Base-by-base conservation (phyloP, 2,329 filamentous ascomycete species). In the Cadophora luteo-olivacea region DNA sequence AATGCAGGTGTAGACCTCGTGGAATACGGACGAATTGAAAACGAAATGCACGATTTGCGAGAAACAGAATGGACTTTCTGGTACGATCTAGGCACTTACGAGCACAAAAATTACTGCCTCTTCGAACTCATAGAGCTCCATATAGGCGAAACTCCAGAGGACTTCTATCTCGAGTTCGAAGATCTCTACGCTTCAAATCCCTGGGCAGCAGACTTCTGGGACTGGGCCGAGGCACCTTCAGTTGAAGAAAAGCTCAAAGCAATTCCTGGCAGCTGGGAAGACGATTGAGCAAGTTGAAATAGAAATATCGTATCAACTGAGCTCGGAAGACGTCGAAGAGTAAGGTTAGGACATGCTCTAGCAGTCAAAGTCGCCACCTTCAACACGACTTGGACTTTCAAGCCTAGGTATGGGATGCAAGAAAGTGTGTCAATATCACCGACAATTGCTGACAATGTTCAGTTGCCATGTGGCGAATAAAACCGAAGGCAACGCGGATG, bases 21-120 rank as follows among this genome's bases (percentile, higher is more conserved):
- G 24, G 38, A 64, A 48, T 64, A 68, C 24, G 19, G 66, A 36
- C 48, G 58, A 52, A 61, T 22, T 24, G 66, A 64, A 54, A 64
- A 55, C 25, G 41, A 58, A 6, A 57, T 64, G 60, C n/a, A 36
- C 57, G 22, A 60, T 1, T 29, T 19, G 6, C 6, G 29, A 4
- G 3, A 12, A 12, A 41, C 12, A 8, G 19, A 24, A 1, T 60
- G 57, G 57, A 29, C 14, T 3, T 41, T 45, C 4, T 8, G 16
- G 29, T 1, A 4, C 4, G 4, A 32, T 3, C 33, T 11, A 9
- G 12, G 51, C 4, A 45, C 1, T 5, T 0, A 19, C 19, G 9
- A 11, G 2, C 3, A 25, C 3, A 7, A 29, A 8, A 25, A 25
- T 9, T 5, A 25, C 16, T 41, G 36, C 22, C 6, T 5, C 9